A percentile compares a stretch with the other conserved stretches of the same genome.
Evolutionary conservation across 306 rosid genomes (phyloP).

Genomic region (Prunus dulcis): DNA sequence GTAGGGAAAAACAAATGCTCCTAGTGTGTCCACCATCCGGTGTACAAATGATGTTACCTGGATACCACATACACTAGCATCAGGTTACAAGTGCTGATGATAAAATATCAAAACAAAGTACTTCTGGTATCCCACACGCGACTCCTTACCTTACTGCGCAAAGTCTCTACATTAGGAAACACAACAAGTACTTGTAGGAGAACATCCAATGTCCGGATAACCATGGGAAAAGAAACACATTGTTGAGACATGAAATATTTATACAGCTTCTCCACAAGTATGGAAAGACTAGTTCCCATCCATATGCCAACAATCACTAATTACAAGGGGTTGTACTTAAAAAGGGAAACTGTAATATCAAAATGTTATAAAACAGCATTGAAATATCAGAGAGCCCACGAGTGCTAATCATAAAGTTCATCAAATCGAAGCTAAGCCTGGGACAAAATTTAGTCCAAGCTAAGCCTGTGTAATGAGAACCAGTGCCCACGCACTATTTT

Average conservation of each 20-base stretch:
- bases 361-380: background rate
- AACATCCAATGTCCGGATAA: conserved; percentile 75
- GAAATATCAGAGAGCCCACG: background rate
- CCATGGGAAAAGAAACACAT: background rate
- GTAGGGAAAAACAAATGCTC: conserved; percentile 83
- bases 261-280: background rate
- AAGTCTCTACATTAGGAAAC: conserved; percentile 72
- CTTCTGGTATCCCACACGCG: conserved; percentile 6
- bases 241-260: background rate
- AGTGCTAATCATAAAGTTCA: conserved; percentile 6
- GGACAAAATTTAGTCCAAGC: too few species aligned
- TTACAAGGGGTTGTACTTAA: background rate
- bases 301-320: background rate
- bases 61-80: conserved; percentile 22
- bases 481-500: too few species aligned
- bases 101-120: conserved; percentile 2
- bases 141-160: conserved; percentile 62
- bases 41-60: conserved; percentile 94
- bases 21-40: conserved; percentile 95
- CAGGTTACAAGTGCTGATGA: conserved; percentile 20
- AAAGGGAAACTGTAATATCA: background rate
- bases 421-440: too few species aligned
- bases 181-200: conserved; percentile 85
- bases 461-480: too few species aligned
- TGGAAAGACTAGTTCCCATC: background rate